Percentiles rank a stretch among this genome's conserved stretches.
Conservation (phyloP, 2,329 filamentous ascomycete genomes). For the Cryphonectria japonica region DNA sequence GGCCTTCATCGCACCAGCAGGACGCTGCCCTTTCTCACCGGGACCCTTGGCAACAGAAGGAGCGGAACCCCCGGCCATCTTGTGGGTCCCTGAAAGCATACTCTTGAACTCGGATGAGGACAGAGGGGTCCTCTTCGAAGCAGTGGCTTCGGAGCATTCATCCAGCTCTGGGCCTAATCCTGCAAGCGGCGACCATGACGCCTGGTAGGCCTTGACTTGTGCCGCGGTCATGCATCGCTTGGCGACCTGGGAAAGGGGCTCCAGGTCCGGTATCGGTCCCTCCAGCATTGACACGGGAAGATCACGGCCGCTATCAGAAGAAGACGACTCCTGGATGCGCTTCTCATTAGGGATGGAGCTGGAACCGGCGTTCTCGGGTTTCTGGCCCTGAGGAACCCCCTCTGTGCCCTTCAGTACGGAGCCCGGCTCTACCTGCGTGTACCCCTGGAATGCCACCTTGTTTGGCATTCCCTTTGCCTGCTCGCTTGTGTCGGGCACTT, state of each 20-base stretch:
- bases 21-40: background rate
- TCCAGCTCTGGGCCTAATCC: background rate
- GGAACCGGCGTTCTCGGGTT: no score
- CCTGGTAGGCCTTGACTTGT: background rate
- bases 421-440: background rate
- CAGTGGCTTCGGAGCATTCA: background rate
- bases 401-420: no score
- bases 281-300: background rate
- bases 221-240: slow-evolving; percentile 1
- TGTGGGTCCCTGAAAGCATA: background rate
- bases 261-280: background rate
- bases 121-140: background rate
- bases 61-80: background rate
- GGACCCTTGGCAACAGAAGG: background rate
- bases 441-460: background rate
- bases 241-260: background rate
- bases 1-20: background rate
- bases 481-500: background rate
- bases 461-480: background rate
- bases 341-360: background rate
- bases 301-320: background rate
- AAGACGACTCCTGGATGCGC: background rate
- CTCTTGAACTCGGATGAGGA: background rate
- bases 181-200: background rate
- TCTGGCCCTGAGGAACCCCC: background rate